Conservation (phyloP, 129 eudicot species). For the Saussurea involucrata region DNA sequence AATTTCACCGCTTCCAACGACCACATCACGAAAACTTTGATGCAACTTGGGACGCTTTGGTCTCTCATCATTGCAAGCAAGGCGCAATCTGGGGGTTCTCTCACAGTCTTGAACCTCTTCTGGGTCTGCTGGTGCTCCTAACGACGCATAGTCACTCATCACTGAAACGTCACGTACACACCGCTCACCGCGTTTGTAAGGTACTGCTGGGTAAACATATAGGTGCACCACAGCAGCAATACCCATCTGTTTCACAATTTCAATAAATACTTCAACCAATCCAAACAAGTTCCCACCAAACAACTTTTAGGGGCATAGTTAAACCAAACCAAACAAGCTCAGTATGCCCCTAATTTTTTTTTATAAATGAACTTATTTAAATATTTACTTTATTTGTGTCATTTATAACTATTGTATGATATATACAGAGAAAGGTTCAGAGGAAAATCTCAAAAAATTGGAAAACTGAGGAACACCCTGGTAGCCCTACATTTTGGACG, state of each 20-base stretch:
- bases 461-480: no score
- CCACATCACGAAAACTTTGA: slow-evolving; percentile 91
- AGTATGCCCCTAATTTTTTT: background rate
- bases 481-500: no score
- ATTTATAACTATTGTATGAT: no score
- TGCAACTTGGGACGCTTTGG: slow-evolving; percentile 63
- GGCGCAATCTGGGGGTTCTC: slow-evolving; percentile 46
- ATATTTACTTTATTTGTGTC: no score
- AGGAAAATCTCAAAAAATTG: no score
- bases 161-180: slow-evolving; percentile 91
- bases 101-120: slow-evolving; percentile 83
- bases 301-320: no score
- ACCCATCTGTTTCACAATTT: slow-evolving; percentile 72
- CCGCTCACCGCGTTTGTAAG: slow-evolving; percentile 90
- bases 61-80: slow-evolving; percentile 52
- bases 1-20: slow-evolving; percentile 90
- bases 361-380: no score
- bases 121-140: slow-evolving; percentile 83
- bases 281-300: background rate
- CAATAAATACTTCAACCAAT: background rate
- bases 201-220: slow-evolving; percentile 79
- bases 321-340: background rate
- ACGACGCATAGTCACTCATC: slow-evolving; percentile 83
- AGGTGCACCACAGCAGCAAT: slow-evolving; percentile 92
- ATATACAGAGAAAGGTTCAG: no score